Evolutionary conservation across 352 stramenopile genomes (phyloP).

Genomic region (Globisporangium viniferum): DNA sequence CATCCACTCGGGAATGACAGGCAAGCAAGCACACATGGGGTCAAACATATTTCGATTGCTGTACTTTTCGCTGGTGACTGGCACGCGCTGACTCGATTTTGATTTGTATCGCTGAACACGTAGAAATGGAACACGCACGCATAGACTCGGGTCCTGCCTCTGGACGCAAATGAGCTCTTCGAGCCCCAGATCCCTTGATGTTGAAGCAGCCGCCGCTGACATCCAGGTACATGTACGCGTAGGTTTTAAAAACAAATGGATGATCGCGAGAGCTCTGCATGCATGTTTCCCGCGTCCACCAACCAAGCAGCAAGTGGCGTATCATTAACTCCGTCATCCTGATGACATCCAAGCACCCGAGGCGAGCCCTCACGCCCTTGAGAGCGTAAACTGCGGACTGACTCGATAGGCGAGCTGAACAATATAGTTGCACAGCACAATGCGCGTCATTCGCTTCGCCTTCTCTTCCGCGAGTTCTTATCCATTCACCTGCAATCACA

Average conservation of each 20-base stretch:
- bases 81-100: constrained; percentile 2
- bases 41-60: not conserved
- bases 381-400: not conserved
- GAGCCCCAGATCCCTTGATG: not conserved
- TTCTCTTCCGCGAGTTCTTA: not conserved
- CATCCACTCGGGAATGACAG: not conserved
- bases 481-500: not conserved
- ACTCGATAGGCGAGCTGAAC: not conserved
- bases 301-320: not conserved
- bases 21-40: not conserved
- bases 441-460: not conserved
- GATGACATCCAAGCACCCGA: not conserved
- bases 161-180: not conserved
- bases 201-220: not conserved
- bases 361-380: no score
- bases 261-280: not conserved
- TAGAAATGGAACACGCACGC: constrained; percentile 11
- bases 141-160: not conserved
- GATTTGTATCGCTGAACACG: not conserved
- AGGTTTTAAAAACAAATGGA: not conserved
- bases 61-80: not conserved
- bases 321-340: not conserved
- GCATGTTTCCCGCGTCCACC: not conserved
- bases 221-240: not conserved
- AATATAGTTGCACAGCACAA: not conserved